Conservation (phyloP, 805 yeast species). For the Hanseniaspora lachancei region DNA sequence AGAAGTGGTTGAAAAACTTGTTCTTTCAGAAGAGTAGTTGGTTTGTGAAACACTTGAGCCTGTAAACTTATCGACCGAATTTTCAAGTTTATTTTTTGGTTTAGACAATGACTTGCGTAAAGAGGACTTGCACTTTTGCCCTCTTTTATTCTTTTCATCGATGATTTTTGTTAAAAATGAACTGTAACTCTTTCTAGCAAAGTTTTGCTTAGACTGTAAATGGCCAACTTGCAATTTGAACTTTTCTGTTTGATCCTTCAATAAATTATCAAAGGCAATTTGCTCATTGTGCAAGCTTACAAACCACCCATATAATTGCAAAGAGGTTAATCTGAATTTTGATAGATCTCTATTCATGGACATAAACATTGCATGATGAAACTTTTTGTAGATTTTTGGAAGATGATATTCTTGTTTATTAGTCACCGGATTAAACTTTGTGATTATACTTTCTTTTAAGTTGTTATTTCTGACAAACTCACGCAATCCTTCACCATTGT, state of each 20-base stretch:
- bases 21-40: neutral
- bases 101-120: neutral
- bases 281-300: constrained; percentile 3
- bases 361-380: constrained; percentile 8
- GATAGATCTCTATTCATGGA: neutral
- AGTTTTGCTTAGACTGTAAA: constrained; percentile 1
- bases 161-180: neutral
- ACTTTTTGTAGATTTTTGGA: neutral
- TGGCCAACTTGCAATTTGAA: neutral
- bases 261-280: neutral
- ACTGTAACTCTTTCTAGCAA: constrained; percentile 4
- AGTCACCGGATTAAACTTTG: neutral
- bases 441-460: neutral
- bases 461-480: neutral
- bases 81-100: neutral
- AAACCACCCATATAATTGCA: constrained; percentile 11
- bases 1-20: neutral
- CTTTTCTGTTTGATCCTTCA: neutral
- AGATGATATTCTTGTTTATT: neutral
- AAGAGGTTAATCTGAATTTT: neutral
- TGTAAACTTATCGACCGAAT: neutral
- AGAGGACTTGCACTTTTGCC: neutral
- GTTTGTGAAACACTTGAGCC: neutral
- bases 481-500: neutral
- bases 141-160: neutral